Base-by-base conservation (phyloP, 768 basidiomycete species). In the Boletus reticuloceps region DNA sequence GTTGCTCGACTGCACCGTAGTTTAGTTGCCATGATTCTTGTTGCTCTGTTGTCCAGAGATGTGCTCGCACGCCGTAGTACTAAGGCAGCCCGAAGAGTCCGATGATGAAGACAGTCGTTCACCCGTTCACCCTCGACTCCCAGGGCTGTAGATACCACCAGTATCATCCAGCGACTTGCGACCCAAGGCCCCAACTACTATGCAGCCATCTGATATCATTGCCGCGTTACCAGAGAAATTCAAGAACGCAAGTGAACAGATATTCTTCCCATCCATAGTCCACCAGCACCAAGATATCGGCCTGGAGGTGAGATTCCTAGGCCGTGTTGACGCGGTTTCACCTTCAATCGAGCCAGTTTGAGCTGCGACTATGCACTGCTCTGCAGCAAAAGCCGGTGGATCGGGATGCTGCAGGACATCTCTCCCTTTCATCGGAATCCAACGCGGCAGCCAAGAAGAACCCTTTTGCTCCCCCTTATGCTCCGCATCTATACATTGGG, bases 401-500 rank as follows among this genome's bases (percentile, higher is more conserved):
- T n/a, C 77, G 77, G 29, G 77, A 77, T 34, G 77, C 76, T 41
- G 71, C 77, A 48, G 76, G 75, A 50, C 68, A 70, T 20, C 67
- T 55, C 58, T 64, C 53, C 48, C 57, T 51, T 61, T 52, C 52
- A 59, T 71, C 58, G 40, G 65, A 69, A 42, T 43, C 65, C n/a
- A 55, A 54, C 29, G 7, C 29, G 4, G 47, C 59, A 12, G 55
- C 64, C 41, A 76, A 75, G 41, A 65, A 64, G 22, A 84, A 94
- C 64, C 93, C 93, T 1, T 96, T 98, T 69, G 74, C 79, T n/a
- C 89, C 91, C 6, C 95, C 95, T 6, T 97, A 95, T 67, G 83
- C 83, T 47, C 77, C 81, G 9, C 85, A 87, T 51, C 76, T 98
- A 14, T 80, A 82, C 60, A 73, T 97, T 1, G 93, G 91, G 0